phyloP scores from a whole-genome alignment of 2,329 filamentous ascomycete species.

The Sclerotinia glacialis region DNA sequence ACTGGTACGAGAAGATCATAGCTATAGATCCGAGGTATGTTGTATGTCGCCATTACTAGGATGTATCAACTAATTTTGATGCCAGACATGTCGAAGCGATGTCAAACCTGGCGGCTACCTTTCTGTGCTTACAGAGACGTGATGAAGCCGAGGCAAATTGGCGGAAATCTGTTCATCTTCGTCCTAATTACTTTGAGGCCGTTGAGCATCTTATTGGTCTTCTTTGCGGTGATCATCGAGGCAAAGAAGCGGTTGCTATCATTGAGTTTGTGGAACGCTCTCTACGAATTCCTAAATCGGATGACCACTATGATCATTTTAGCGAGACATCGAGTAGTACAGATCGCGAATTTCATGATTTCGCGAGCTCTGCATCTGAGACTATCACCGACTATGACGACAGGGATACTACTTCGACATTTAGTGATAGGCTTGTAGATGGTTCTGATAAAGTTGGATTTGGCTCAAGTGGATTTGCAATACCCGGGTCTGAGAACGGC shows the following conservation, averaged over 20 bases:
- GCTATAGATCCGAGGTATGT: slow-evolving; percentile 55
- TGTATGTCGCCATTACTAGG: not conserved
- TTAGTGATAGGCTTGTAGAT: slow-evolving; percentile 24
- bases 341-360: slow-evolving; percentile 36
- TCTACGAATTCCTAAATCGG: slow-evolving; percentile 52
- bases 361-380: slow-evolving; percentile 32
- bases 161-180: slow-evolving; percentile 76
- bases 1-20: slow-evolving; percentile 68
- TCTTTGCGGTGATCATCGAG: slow-evolving; percentile 76
- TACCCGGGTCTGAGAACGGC: slow-evolving; percentile 85
- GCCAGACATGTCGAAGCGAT: slow-evolving; percentile 77
- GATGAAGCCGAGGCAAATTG: slow-evolving; percentile 84
- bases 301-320: slow-evolving; percentile 51
- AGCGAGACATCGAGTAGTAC: slow-evolving; percentile 59
- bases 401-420: slow-evolving; percentile 27
- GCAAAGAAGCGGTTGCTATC: slow-evolving; percentile 79
- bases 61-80: slow-evolving; percentile 18
- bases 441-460: slow-evolving; percentile 47
- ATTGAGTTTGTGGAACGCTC: slow-evolving; percentile 81
- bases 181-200: slow-evolving; percentile 88
- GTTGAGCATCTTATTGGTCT: slow-evolving; percentile 91
- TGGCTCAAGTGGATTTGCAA: slow-evolving; percentile 77
- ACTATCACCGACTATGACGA: slow-evolving; percentile 38
- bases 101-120: slow-evolving; percentile 86
- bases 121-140: slow-evolving; percentile 78